Evolutionary conservation across 1,284 basidiomycete species (phyloP).

Genomic region (Tetrapyrgos nigripes): DNA sequence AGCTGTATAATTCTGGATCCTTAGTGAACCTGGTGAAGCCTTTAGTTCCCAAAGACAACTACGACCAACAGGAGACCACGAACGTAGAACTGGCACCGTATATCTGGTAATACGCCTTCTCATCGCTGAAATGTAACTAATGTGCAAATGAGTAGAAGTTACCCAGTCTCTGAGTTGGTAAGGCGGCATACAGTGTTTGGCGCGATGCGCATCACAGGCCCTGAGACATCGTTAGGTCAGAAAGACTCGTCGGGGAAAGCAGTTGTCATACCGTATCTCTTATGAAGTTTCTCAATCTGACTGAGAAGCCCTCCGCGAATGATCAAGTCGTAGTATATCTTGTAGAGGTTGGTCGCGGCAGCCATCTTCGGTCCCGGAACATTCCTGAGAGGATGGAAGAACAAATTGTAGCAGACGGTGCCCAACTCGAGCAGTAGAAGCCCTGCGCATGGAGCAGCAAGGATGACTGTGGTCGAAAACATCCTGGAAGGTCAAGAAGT

Average conservation of each 20-base stretch:
- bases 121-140: constrained; percentile 15
- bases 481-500: too few species aligned
- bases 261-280: constrained; percentile 24
- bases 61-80: not conserved
- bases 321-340: constrained; percentile 28
- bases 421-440: not conserved
- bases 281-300: constrained; percentile 27
- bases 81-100: constrained; percentile 25
- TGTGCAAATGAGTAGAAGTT: not conserved
- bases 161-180: not conserved
- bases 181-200: constrained; percentile 8
- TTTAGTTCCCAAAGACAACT: not conserved
- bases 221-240: not conserved
- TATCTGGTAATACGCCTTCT: constrained; percentile 11
- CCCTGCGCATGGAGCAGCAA: too few species aligned
- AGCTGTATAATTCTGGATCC: constrained; percentile 24
- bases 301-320: constrained; percentile 25
- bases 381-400: constrained; percentile 18
- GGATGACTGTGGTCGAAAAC: too few species aligned
- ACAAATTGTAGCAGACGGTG: not conserved
- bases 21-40: constrained; percentile 21
- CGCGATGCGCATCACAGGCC: constrained; percentile 10
- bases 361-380: constrained; percentile 31
- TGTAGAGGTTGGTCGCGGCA: constrained; percentile 27
- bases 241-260: not conserved